phyloP scores from a whole-genome alignment of 2,329 filamentous ascomycete species.

The Fusarium oligoseptatum region DNA sequence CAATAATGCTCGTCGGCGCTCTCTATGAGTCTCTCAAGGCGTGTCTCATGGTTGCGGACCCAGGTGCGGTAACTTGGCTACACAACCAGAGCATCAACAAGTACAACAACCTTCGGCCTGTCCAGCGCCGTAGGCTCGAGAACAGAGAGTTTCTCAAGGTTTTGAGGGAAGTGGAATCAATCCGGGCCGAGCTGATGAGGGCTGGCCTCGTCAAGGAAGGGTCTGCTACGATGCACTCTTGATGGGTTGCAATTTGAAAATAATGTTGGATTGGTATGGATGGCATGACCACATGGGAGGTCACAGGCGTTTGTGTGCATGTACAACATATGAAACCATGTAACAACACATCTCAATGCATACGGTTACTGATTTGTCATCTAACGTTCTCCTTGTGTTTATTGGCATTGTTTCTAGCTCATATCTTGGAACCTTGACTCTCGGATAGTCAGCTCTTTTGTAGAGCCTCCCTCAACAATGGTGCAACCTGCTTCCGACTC shows the following conservation, averaged over 20 bases:
- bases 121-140: conserved; percentile 40
- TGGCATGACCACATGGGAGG: neutral
- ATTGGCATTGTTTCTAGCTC: neutral
- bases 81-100: conserved; percentile 27
- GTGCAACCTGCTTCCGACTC: conserved; percentile 78
- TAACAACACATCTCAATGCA: conserved; percentile 22
- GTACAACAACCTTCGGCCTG: neutral
- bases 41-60: conserved; percentile 70
- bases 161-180: conserved; percentile 49
- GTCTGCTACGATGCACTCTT: neutral
- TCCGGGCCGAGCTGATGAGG: conserved; percentile 28
- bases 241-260: neutral
- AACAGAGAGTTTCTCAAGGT: conserved; percentile 52
- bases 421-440: conserved; percentile 22
- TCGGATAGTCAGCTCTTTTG: conserved; percentile 44
- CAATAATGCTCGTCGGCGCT: conserved; percentile 58
- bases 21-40: conserved; percentile 64
- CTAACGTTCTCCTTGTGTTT: neutral
- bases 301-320: conserved; percentile 6
- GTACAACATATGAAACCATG: conserved; percentile 22
- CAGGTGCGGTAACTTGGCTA: conserved; percentile 56
- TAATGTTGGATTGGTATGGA: neutral
- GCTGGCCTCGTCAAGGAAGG: neutral
- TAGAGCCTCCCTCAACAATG: conserved; percentile 72
- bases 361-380: neutral